Evolutionary conservation across 2,329 filamentous ascomycete species (phyloP), one percentile per base, ranked within the genome.

Genomic region (Gyromitra esculenta): DNA sequence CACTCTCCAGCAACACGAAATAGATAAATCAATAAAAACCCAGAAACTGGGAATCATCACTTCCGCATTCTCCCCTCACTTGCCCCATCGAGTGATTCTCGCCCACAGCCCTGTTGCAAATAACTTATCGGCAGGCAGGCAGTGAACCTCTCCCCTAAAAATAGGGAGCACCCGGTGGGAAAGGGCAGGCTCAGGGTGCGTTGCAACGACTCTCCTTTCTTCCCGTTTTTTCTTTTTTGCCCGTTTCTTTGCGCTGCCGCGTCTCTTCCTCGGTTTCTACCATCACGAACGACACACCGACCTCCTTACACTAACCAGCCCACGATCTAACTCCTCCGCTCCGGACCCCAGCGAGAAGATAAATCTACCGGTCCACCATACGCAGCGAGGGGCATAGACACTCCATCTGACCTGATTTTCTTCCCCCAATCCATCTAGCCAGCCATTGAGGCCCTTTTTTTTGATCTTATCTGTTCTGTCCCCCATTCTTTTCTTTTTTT

Each of bases 401-500:
- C 54, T 50, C n/a, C 18, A 25, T 50, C 2, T 31, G 25, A 31
- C 25, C 25, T 31, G 25, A 31, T 31, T 31, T 11, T 25, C 39
- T 15, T 18, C 3, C 25, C 9, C 37, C 6, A n/a, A 37, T 21
- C 52, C 15, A 21, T 45, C 48, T 3, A 41, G 8, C 65, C 6
- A 41, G n/a, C 65, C 54, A 60, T 69, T 69, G 66, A 50, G 25
- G 65, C 8, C 7, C 39, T 39, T 9, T 7, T 39, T 43, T 50
- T 50, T 39, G 9, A 11, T 6, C 37, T 21, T 56, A 41, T 67
- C 64, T 15, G 45, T 43, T 67, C 50, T 35, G 15, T 68, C 37
- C 52, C 41, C 69, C 39, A 60, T 45, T 68, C 18, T 50, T 59
- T 65, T 52, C 21, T 41, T 39, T 50, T 39, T 41, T 63, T 60